Percentiles rank a stretch among this genome's conserved stretches.
phyloP scores from a whole-genome alignment of 345 rosid species.

The Cardamine chenopodiifolia region DNA sequence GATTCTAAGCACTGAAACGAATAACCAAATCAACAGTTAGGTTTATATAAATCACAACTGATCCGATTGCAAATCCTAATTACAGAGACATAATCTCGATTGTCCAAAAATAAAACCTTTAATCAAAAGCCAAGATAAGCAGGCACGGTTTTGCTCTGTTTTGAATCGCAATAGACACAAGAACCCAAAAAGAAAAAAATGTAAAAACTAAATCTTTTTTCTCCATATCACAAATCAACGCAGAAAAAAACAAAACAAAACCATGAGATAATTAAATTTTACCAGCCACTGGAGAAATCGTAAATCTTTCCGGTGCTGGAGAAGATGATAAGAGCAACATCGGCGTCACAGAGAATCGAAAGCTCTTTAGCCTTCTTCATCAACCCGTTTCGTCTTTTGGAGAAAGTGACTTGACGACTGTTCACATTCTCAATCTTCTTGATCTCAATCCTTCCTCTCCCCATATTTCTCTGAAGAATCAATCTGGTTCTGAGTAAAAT shows the following conservation, averaged over 20 bases:
- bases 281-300: conserved; percentile 80
- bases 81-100: background rate
- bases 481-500: conserved; percentile 20
- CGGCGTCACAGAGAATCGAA: conserved; percentile 85
- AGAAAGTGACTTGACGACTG: conserved; percentile 97
- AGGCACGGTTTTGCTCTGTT: conserved; percentile 26
- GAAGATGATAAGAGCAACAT: conserved; percentile 89
- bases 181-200: background rate
- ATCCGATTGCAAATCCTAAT: conserved; percentile 7
- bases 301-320: conserved; percentile 85
- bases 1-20: conserved; percentile 2
- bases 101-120: background rate
- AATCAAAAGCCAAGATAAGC: conserved; percentile 9
- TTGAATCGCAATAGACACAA: background rate
- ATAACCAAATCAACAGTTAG: conserved; percentile 4
- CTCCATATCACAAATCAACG: background rate
- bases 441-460: conserved; percentile 91
- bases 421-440: conserved; percentile 93
- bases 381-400: conserved; percentile 83
- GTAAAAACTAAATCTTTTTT: background rate
- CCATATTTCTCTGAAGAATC: conserved; percentile 48
- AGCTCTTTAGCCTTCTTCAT: conserved; percentile 87
- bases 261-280: background rate
- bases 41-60: conserved; percentile 17
- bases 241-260: background rate